Evolutionary conservation across 345 rosid genomes (phyloP), one percentile per base, ranked within the genome.

Genomic region (Acer campestre): DNA sequence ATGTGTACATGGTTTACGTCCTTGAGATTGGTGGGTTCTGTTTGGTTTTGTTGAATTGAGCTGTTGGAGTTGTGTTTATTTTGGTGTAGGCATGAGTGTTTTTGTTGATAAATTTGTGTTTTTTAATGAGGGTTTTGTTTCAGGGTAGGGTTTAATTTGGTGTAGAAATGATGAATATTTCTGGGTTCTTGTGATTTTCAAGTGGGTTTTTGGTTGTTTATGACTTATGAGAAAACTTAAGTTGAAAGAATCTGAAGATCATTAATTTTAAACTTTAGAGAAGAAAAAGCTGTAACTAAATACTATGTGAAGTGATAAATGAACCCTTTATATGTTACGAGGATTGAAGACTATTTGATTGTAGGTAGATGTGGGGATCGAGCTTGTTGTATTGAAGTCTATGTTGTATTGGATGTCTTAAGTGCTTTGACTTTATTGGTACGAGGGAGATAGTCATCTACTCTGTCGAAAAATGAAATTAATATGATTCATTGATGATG

Each of bases 1-100:
- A 27, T 27, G 29, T 38, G 42, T 58, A 44, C 42, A 38, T 55
- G 23, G 46, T 61, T 51, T 67, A 40, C 10, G 10, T 67, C 40
- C 31, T 67, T n/a, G 27, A 48, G 63, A 4, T 66, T 68, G 49
- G 22, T 74, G 42, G 38, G 29, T 79, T 73, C 22, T 58, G 35
- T 42, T 59, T 63, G 18, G 70, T 23, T 27, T 64, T 48, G 8
- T 40, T 61, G 74, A 55, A 31, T 74, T 73, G 58, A 46, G 61
- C 12, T 73, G 14, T 61, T 27, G 25, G 23, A 23, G n/a, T 46
- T 61, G 12, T n/a, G 29, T 80, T 66, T 27, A 18, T 42, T 35
- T 56, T 12, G 70, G 53, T 25, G 38, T 20, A 49, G 44, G 70
- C 58, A 14, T 49, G 55, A 46, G 68, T 29, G 35, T 31, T 67